Conservation (phyloP, 2,329 filamentous ascomycete species). For the Exophiala sideris region DNA sequence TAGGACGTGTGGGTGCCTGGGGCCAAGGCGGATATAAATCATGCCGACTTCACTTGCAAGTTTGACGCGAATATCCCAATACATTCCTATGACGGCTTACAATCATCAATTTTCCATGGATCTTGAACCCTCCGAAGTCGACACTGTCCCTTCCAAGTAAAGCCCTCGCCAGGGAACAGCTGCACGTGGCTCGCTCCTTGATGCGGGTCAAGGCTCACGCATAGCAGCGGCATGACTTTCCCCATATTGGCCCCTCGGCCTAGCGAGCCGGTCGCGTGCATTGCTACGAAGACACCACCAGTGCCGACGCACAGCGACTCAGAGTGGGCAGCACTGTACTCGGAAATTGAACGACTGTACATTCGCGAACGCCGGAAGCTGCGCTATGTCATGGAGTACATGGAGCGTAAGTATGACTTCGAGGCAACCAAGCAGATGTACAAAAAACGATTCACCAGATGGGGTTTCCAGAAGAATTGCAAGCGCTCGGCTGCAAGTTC, state of each 20-base stretch:
- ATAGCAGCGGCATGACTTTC: background rate
- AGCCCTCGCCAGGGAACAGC: too few relatives aligned
- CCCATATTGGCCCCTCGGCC: background rate
- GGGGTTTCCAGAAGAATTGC: constrained; percentile 10
- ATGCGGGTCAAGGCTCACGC: too few relatives aligned
- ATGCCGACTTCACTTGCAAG: too few relatives aligned
- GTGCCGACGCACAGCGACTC: background rate
- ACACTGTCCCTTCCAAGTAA: too few relatives aligned
- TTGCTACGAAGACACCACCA: background rate
- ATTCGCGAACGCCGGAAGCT: constrained; percentile 7
- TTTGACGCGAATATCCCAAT: too few relatives aligned
- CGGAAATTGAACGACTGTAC: constrained; percentile 6
- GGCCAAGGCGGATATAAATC: too few relatives aligned
- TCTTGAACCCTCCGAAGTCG: too few relatives aligned
- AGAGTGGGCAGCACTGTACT: background rate
- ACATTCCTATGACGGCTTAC: too few relatives aligned
- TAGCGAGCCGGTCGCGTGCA: background rate
- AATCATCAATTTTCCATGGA: too few relatives aligned
- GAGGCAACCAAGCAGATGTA: constrained; percentile 12
- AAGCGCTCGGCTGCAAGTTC: background rate
- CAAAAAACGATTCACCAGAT: constrained; percentile 12
- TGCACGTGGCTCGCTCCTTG: too few relatives aligned
- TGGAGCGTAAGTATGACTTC: constrained; percentile 5
- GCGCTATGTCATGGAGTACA: constrained; percentile 8
- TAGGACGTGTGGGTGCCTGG: too few relatives aligned